Base-by-base conservation (phyloP, 2,329 filamentous ascomycete species). In the Amylocarpus encephaloides region DNA sequence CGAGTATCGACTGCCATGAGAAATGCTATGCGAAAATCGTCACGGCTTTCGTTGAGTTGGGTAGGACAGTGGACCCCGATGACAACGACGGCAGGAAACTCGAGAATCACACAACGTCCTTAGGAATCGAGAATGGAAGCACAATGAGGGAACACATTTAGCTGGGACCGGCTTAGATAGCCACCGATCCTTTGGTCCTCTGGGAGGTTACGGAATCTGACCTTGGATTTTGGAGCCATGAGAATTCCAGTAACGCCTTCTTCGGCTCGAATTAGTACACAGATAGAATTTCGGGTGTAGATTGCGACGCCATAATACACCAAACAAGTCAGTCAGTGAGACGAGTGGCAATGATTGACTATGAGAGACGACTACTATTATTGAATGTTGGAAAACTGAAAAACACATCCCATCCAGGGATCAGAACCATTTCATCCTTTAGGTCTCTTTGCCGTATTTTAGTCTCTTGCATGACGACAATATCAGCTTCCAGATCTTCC, bases 381-480 rank as follows among this genome's bases (percentile, higher is more conserved):
- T 97, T 97, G 64, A 94, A 78, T 65, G 85, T 89, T 0, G 93
- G 93, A 19, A 98, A 74, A 66, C 90, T 96, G 70, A 96, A 96
- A 70, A 85, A 95, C 57, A 91, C 91, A 66, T 98, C 93, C 92
- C 92, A 98, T 11, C 93, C 93, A 0, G 88, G 83, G 0, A 97
- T 82, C 32, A 97, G 73, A 9, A 97, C 91, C 89, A 97, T 97
- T 61, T 97, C 93, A 75, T 97, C 93, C 36, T 76, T 78, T 1
- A 98, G 73, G 60, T 96, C 91, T 66, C 95, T 95, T 50, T 86
- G 79, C 65, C 97, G 93, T 36, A 97, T 96, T 70, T 97, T 98
- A 39, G 89, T 84, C 69, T 97, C 93, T 68, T 98, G 93, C 74
- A 97, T 90, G 51, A 96, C 78, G 15, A 97, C 82, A 56, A 98